Evolutionary conservation across 176 grass and related monocot species (phyloP).

Genomic region (Leersia perrieri): DNA sequence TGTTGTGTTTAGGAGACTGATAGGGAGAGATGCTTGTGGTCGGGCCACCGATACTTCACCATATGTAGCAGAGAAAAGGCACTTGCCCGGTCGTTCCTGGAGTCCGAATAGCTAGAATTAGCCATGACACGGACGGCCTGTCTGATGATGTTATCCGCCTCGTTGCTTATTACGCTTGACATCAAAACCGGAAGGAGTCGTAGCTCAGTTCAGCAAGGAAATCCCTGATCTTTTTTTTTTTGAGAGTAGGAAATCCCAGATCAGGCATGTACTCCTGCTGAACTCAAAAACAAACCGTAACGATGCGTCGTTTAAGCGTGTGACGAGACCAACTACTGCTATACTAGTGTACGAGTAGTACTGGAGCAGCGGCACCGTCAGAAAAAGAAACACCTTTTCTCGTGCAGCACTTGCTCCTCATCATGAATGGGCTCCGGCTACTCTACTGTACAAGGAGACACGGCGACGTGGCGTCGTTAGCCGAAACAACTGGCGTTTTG

Average conservation of each 20-base stretch:
- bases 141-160: neutral
- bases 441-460: conserved; percentile 24
- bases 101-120: neutral
- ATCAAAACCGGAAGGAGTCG: neutral
- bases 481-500: conserved; percentile 27
- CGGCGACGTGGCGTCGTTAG: conserved; percentile 20
- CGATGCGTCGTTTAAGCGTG: no score
- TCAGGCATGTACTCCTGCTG: neutral
- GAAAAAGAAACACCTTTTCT: neutral
- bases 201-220: neutral
- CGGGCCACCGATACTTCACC: neutral
- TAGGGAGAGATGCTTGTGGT: conserved; percentile 13
- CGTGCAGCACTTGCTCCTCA: neutral
- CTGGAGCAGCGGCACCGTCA: neutral
- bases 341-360: neutral
- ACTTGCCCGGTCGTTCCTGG: neutral
- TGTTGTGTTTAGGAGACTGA: neutral
- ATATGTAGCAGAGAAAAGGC: neutral
- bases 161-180: neutral
- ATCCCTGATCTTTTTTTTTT: no score
- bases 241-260: neutral
- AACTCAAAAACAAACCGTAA: no score
- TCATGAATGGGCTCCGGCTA: neutral
- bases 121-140: neutral
- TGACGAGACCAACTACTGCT: neutral